phyloP scores from a whole-genome alignment of 768 basidiomycete genomes.

The Suillus clintonianus region DNA sequence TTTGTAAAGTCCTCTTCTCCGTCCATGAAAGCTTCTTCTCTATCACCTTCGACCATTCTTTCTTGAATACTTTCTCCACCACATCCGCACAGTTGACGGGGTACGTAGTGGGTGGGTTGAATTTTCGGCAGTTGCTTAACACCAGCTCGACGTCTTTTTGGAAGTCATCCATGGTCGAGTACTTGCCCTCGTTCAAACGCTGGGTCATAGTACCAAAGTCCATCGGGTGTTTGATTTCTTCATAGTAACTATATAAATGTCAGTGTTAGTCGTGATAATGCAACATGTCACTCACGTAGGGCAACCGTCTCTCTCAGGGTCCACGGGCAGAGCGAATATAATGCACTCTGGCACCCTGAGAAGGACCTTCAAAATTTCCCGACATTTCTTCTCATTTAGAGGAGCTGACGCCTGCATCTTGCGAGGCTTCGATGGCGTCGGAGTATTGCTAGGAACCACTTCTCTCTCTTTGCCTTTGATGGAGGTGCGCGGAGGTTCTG shows the following conservation, averaged over 20 bases:
- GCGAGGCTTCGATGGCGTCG: constrained; percentile 42
- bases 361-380: constrained; percentile 63
- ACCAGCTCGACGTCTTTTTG: constrained; percentile 79
- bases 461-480: constrained; percentile 81
- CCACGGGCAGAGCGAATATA: constrained; percentile 82
- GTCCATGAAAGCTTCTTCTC: constrained; percentile 72
- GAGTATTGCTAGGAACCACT: constrained; percentile 27
- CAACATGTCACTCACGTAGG: constrained; percentile 69
- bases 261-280: background rate
- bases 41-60: constrained; percentile 81
- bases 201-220: constrained; percentile 81
- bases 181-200: constrained; percentile 68
- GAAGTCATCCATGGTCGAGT: constrained; percentile 81
- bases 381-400: constrained; percentile 83
- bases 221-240: constrained; percentile 93
- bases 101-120: constrained; percentile 84
- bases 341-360: constrained; percentile 62
- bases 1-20: constrained; percentile 80
- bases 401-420: constrained; percentile 44
- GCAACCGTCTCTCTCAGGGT: constrained; percentile 81
- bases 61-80: constrained; percentile 76
- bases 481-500: constrained; percentile 41
- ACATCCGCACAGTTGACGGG: constrained; percentile 70
- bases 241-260: constrained; percentile 66
- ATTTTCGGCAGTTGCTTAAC: constrained; percentile 87